These are phyloP conservation scores for Beta vulgaris DNA, from an alignment of 148 eudicot genomes.

Conservation along the genomic window DNA sequence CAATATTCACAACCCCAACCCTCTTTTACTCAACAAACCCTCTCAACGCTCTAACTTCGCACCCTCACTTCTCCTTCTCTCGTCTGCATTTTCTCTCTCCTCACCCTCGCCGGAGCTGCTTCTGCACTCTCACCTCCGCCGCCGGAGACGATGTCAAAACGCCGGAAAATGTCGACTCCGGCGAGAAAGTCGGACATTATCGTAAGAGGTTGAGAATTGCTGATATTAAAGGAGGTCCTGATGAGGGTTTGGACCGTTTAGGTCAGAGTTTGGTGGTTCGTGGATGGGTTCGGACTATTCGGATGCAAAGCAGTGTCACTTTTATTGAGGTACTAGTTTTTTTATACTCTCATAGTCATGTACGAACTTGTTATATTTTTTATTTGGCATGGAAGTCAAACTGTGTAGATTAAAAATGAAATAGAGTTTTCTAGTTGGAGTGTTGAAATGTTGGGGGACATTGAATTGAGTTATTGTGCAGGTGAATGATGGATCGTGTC, in stretches of 20 bases:
- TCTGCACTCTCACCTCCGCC: slow-evolving; percentile 39
- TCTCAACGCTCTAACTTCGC: slow-evolving; percentile 24
- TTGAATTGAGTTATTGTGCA: slow-evolving; percentile 21
- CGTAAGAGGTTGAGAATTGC: slow-evolving; percentile 58
- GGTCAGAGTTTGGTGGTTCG: slow-evolving; percentile 67
- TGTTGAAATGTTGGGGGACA: not conserved
- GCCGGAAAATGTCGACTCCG: slow-evolving; percentile 19
- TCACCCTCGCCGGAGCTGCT: slow-evolving; percentile 30
- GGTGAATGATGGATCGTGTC: slow-evolving; percentile 97
- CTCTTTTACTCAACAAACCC: slow-evolving; percentile 13
- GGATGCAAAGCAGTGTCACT: slow-evolving; percentile 84
- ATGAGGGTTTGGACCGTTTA: slow-evolving; percentile 71
- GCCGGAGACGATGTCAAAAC: slow-evolving; percentile 27
- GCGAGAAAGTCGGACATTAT: slow-evolving; percentile 51
- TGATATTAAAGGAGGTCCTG: slow-evolving; percentile 67
- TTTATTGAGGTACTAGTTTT: slow-evolving; percentile 72
- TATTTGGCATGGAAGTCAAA: not conserved
- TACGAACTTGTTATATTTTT: not conserved
- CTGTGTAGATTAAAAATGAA: not conserved
- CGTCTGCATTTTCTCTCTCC: slow-evolving; percentile 9
- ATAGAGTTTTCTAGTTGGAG: not conserved
- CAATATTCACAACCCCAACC: slow-evolving; percentile 12
- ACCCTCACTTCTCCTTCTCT: slow-evolving; percentile 11
- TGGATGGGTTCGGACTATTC: slow-evolving; percentile 90
- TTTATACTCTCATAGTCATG: not conserved